A percentile compares a stretch with the other conserved stretches of the same genome.
phyloP scores from a whole-genome alignment of 2,329 filamentous ascomycete genomes.

The Tolypocladium tropicale region DNA sequence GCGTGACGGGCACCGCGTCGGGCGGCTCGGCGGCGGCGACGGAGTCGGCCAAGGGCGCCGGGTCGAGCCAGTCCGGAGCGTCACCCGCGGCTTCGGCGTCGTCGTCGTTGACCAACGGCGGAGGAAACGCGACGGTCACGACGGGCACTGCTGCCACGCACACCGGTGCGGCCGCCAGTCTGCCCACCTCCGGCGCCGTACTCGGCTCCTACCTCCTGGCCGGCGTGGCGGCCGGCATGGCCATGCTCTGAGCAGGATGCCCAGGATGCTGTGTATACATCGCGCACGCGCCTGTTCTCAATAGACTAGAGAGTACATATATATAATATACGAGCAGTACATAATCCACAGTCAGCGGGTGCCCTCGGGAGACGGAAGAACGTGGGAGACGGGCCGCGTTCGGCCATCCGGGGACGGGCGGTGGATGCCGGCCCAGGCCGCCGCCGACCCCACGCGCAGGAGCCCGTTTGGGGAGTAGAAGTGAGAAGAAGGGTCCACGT shows the following conservation, averaged over 20 bases:
- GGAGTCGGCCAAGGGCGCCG: not conserved
- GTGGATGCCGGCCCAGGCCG: not conserved
- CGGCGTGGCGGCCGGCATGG: constrained; percentile 17
- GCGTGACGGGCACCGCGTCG: not conserved
- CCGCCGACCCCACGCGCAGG: not conserved
- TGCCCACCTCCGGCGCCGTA: constrained; percentile 14
- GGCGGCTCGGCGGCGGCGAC: not conserved
- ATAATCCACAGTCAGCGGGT: not conserved
- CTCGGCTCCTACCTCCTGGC: constrained; percentile 14
- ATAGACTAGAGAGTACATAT: not conserved
- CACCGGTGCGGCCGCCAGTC: constrained; percentile 5
- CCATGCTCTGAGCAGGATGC: constrained; percentile 12
- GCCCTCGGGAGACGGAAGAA: not conserved
- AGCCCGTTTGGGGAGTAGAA: not conserved
- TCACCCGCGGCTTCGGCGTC: no score
- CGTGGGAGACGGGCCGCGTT: not conserved
- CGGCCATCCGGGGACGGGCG: not conserved
- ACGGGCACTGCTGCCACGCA: constrained; percentile 31
- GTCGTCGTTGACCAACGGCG: not conserved
- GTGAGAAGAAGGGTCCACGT: not conserved
- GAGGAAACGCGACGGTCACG: not conserved
- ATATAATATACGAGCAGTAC: no score
- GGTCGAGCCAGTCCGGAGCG: not conserved
- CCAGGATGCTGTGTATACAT: not conserved
- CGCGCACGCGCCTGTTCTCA: not conserved